Evolutionary conservation across 2,329 filamentous ascomycete genomes (phyloP), one percentile per base, ranked within the genome.

Genomic region (Monosporascus cannonballus): DNA sequence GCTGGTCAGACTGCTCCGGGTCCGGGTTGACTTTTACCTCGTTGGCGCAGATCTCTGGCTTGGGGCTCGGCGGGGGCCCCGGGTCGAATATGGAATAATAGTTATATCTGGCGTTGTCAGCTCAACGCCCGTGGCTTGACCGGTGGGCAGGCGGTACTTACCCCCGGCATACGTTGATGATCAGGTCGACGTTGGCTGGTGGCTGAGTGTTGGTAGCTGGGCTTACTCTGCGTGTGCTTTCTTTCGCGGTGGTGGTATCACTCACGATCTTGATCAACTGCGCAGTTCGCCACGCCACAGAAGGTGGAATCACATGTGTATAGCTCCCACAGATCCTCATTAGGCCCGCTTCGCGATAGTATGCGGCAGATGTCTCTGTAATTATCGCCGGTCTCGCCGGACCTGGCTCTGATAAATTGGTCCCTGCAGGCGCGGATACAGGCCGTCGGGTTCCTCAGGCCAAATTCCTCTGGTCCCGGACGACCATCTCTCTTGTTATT

Each of bases 151-250:
- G 7, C 6, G 22, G 34, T 4, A 57, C 72, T 66, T 67, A 81
- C 79, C 73, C 74, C 60, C 76, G 69, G 52, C 78, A 82, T 51
- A 68, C 65, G 59, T 74, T 77, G 65, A 80, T 78, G 53, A 81
- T 68, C 61, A 69, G 68, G 58, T 79, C 75, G 50, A 80, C 73
- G 59, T 72, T 78, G 47, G 78, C 79, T 81, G 50, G 20, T 14
- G 20, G 20, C 7, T 18, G 27, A 9, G 20, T 3, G 50, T 59
- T 50, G 59, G 42, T 46, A 46, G 18, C n/a, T 15, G 15, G 42
- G 55, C 47, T 17, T 25, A 53, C 24, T 24, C n/a, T 24, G 17
- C 14, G 42, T 38, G 22, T 24, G n/a, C 30, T 27, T 34, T 48
- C 15, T 25, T 24, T 30, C 3, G 42, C 22, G 17, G 37, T 36